A percentile compares a stretch with the other conserved stretches of the same genome.
These are phyloP conservation scores for Cynanchum wilfordii DNA, from an alignment of 257 asterid genomes.

Conservation along the genomic window DNA sequence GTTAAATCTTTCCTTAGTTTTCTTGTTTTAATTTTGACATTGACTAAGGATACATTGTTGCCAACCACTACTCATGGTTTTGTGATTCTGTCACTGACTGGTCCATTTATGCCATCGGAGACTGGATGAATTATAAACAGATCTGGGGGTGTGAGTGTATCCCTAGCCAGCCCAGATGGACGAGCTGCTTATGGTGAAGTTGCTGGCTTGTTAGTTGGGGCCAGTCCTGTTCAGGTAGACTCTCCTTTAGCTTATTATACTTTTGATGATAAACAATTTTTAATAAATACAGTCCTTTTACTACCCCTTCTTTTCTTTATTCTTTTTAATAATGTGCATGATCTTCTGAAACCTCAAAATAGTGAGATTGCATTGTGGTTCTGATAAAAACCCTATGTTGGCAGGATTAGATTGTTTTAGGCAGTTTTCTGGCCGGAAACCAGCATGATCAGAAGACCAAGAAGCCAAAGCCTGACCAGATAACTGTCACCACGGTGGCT, in stretches of 20 bases:
- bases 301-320: background rate
- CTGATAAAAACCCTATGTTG: slow-evolving; percentile 1
- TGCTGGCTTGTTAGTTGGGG: slow-evolving; percentile 87
- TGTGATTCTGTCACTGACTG: slow-evolving; percentile 83
- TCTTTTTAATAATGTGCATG: background rate
- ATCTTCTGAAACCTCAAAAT: background rate
- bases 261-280: background rate
- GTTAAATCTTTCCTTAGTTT: background rate
- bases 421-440: slow-evolving; percentile 79
- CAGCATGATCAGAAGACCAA: slow-evolving; percentile 66
- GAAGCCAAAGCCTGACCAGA: slow-evolving; percentile 48
- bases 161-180: slow-evolving; percentile 87
- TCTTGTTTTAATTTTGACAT: background rate
- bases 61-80: slow-evolving; percentile 55
- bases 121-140: slow-evolving; percentile 81
- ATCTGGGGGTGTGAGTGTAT: slow-evolving; percentile 95
- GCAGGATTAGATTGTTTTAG: slow-evolving; percentile 62
- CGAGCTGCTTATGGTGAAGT: slow-evolving; percentile 94
- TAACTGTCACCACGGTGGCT: slow-evolving; percentile 31
- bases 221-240: slow-evolving; percentile 78
- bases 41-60: background rate
- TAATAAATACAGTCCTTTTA: background rate
- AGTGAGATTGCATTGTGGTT: background rate
- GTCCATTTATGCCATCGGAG: slow-evolving; percentile 86
- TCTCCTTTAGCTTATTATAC: background rate